phyloP scores from a whole-genome alignment of 2,329 filamentous ascomycete genomes.

The Xylaria sp. region DNA sequence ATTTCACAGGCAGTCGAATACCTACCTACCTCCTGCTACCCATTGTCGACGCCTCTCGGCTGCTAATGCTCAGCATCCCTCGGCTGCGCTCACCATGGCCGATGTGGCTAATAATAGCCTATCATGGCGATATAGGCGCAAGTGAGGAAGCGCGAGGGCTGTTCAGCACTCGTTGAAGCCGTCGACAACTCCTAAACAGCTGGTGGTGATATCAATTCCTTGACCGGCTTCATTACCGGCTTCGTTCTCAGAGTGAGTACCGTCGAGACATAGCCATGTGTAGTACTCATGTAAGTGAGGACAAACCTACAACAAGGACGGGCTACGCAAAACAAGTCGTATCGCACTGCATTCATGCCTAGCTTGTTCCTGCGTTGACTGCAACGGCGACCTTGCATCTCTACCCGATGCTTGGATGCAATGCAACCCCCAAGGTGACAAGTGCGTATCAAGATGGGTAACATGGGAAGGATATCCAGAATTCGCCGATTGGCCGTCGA shows the following conservation, averaged over 20 bases:
- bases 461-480: constrained; percentile 5
- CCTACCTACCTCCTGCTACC: not conserved
- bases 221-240: not conserved
- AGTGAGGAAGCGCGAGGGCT: not conserved
- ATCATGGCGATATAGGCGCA: not conserved
- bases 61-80: not conserved
- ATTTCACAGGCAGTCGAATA: not conserved
- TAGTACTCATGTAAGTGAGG: not conserved
- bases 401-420: constrained; percentile 13
- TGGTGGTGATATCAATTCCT: not conserved
- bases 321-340: not conserved
- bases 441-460: not conserved
- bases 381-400: constrained; percentile 8
- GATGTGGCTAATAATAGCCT: not conserved
- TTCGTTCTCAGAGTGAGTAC: not conserved
- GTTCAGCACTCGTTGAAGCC: not conserved
- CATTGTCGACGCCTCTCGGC: not conserved
- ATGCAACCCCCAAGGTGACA: constrained; percentile 12
- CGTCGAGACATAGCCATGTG: not conserved
- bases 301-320: not conserved
- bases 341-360: constrained; percentile 8
- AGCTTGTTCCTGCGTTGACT: constrained; percentile 12
- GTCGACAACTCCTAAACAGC: not conserved
- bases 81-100: not conserved
- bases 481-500: constrained; percentile 12